Percentiles rank a stretch among this genome's conserved stretches.
These are phyloP conservation scores for Paspalum vaginatum DNA, from an alignment of 176 grass and related monocot species.

Conservation along the genomic window DNA sequence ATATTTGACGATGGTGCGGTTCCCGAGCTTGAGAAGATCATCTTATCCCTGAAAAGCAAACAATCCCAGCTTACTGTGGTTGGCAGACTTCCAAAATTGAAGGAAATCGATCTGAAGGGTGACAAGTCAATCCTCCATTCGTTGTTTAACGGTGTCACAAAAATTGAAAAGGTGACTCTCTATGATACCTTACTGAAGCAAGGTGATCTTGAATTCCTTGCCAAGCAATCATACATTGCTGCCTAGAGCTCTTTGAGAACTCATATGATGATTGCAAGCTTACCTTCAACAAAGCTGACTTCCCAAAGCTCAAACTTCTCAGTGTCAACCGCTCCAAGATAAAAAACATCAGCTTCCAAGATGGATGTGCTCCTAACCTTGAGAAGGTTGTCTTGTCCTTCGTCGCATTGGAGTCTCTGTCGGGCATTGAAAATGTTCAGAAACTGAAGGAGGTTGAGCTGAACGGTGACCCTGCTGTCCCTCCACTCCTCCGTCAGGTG, in stretches of 20 bases:
- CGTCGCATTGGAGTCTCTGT: background rate
- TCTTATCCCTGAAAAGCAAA: background rate
- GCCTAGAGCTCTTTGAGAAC: background rate
- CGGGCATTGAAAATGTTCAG: background rate
- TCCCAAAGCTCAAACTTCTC: background rate
- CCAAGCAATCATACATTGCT: background rate
- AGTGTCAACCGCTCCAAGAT: background rate
- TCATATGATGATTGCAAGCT: background rate
- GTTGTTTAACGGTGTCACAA: background rate
- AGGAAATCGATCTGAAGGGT: background rate
- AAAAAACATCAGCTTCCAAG: background rate
- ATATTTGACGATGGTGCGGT: background rate
- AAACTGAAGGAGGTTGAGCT: conserved; percentile 31
- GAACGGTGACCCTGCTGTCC: background rate
- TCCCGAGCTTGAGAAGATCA: background rate
- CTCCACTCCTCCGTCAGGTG: background rate
- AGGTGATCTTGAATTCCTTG: background rate
- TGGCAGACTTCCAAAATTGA: background rate
- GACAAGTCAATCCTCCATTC: background rate
- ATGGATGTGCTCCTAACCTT: background rate
- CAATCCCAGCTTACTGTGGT: background rate
- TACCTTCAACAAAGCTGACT: background rate
- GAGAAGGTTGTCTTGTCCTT: conserved; percentile 10
- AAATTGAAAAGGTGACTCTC: conserved; percentile 1
- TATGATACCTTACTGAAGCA: background rate